Conservation (phyloP, 495 filamentous ascomycete genomes). For the Annulohypoxylon stygium region DNA sequence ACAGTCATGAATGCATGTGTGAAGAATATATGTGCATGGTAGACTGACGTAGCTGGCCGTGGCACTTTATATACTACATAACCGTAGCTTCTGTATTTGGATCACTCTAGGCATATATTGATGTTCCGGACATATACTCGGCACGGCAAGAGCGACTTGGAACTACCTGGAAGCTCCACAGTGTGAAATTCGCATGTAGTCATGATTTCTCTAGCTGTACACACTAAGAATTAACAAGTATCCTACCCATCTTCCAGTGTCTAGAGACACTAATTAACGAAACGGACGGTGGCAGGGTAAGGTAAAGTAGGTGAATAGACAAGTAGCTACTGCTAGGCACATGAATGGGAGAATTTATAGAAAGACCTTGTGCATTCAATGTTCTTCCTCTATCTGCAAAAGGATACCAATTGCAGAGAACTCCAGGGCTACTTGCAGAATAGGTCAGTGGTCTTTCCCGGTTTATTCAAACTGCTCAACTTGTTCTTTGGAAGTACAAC, state of each 20-base stretch:
- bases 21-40: background rate
- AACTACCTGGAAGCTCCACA: background rate
- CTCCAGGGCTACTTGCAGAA: background rate
- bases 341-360: background rate
- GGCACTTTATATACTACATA: background rate
- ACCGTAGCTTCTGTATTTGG: background rate
- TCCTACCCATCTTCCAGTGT: background rate
- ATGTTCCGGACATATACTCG: background rate
- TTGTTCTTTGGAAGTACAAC: background rate
- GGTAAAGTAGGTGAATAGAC: background rate
- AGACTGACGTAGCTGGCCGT: background rate
- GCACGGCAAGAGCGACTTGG: background rate
- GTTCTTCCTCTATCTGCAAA: background rate
- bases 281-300: background rate
- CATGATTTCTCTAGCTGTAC: background rate
- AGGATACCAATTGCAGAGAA: background rate
- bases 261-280: background rate
- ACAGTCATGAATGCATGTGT: background rate
- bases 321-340: too few species aligned
- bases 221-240: background rate
- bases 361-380: too few species aligned
- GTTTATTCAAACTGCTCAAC: background rate
- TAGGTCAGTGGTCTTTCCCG: background rate
- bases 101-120: background rate
- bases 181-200: background rate